Percentiles rank a stretch among this genome's conserved stretches.
These are phyloP conservation scores for Dioscorea cayenensis DNA, from an alignment of 116 monocot genomes.

Conservation along the genomic window DNA sequence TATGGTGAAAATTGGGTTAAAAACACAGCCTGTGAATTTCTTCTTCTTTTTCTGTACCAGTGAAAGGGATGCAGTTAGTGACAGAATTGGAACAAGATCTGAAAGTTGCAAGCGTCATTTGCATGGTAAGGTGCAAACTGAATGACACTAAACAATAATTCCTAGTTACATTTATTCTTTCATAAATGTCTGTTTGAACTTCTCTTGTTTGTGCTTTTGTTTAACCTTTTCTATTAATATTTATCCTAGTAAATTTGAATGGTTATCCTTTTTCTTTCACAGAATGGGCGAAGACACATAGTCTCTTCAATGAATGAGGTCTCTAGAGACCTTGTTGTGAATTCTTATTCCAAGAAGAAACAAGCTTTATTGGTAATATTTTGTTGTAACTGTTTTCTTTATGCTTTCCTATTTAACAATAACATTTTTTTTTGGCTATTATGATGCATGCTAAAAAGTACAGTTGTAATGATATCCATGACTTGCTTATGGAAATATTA, in stretches of 20 bases:
- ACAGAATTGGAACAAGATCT: slow-evolving; percentile 93
- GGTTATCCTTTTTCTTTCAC: slow-evolving; percentile 9
- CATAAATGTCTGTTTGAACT: not conserved
- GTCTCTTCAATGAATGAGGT: slow-evolving; percentile 85
- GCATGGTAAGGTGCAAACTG: slow-evolving; percentile 65
- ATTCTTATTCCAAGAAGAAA: slow-evolving; percentile 84
- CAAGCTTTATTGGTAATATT: slow-evolving; percentile 75
- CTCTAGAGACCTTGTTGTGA: slow-evolving; percentile 93
- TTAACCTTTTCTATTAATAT: not conserved
- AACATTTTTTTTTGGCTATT: too few species aligned
- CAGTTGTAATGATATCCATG: too few species aligned
- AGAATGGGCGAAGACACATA: slow-evolving; percentile 98
- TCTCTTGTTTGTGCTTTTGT: not conserved
- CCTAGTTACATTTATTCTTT: not conserved
- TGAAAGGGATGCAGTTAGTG: slow-evolving; percentile 98
- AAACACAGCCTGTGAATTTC: not conserved
- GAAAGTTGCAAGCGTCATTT: slow-evolving; percentile 98
- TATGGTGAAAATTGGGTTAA: not conserved
- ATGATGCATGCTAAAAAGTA: too few species aligned
- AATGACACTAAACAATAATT: not conserved
- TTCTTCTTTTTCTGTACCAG: slow-evolving; percentile 28
- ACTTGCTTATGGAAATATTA: too few species aligned
- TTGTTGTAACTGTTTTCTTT: not conserved
- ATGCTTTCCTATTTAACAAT: not conserved
- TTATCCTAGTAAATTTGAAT: not conserved